These are phyloP conservation scores for Botryotinia convoluta DNA, from an alignment of 2,329 filamentous ascomycete species.

Conservation along the genomic window DNA sequence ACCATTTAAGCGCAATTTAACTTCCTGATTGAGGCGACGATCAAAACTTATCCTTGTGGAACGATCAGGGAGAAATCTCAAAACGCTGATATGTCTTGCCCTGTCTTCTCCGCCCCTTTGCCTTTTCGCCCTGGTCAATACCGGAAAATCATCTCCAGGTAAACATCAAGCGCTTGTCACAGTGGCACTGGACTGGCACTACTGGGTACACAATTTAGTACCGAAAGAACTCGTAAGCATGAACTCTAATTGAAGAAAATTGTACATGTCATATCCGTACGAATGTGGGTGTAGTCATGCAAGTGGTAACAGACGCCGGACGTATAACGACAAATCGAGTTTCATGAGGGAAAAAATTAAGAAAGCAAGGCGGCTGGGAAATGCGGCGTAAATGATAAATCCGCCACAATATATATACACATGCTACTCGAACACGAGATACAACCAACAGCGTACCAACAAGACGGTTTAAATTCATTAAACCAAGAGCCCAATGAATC, in stretches of 20 bases:
- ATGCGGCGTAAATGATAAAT: background rate
- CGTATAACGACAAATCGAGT: background rate
- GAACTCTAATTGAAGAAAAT: conserved; percentile 2
- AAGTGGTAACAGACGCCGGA: background rate
- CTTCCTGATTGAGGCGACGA: conserved; percentile 15
- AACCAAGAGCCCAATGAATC: background rate
- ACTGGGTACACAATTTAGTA: background rate
- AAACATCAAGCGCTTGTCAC: conserved; percentile 12
- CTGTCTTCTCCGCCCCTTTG: background rate
- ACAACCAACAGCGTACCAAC: background rate
- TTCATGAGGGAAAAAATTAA: background rate
- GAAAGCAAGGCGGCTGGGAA: background rate
- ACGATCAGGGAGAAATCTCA: background rate
- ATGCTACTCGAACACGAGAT: background rate
- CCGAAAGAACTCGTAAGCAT: conserved; percentile 1
- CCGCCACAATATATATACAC: conserved; percentile 8
- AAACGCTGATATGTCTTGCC: conserved; percentile 1
- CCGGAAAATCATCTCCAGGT: background rate
- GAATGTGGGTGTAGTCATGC: background rate
- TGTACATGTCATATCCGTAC: background rate
- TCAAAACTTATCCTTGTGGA: conserved; percentile 15
- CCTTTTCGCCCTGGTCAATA: background rate
- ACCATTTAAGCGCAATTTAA: background rate
- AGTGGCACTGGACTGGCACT: background rate
- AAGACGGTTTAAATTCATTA: background rate